Evolutionary conservation across 2,329 filamentous ascomycete genomes (phyloP).

Genomic region (Fusarium solani-melongenae): DNA sequence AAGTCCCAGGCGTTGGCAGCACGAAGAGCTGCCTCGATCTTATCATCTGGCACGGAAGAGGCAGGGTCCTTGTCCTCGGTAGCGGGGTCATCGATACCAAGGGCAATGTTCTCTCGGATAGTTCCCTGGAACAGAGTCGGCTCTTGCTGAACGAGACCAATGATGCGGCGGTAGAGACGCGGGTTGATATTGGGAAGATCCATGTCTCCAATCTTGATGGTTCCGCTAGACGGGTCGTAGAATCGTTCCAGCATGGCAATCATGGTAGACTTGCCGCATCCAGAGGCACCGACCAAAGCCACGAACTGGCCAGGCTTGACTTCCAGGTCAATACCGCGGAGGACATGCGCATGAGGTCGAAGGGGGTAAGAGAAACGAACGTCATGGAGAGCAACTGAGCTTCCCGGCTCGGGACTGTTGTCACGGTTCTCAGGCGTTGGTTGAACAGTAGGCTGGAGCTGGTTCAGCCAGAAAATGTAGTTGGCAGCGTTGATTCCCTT

Average conservation of each 20-base stretch:
- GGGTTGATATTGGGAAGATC: constrained; percentile 56
- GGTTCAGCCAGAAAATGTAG: constrained; percentile 61
- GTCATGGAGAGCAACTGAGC: constrained; percentile 59
- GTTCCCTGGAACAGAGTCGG: constrained; percentile 80
- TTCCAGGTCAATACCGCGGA: constrained; percentile 52
- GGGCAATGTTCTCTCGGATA: constrained; percentile 81
- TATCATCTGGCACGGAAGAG: constrained; percentile 36
- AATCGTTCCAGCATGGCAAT: constrained; percentile 63
- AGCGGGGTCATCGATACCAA: constrained; percentile 38
- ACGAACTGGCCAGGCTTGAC: constrained; percentile 61
- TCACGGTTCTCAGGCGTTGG: constrained; percentile 55
- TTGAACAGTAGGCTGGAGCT: constrained; percentile 53
- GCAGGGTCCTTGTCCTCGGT: constrained; percentile 6
- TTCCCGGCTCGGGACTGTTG: constrained; percentile 48
- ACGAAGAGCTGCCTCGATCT: constrained; percentile 58
- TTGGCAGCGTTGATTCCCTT: constrained; percentile 61
- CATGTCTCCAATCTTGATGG: constrained; percentile 58
- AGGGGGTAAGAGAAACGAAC: constrained; percentile 74
- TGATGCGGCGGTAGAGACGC: constrained; percentile 61
- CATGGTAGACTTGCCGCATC: constrained; percentile 71
- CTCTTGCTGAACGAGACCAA: constrained; percentile 69
- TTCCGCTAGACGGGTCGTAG: constrained; percentile 57
- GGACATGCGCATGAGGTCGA: constrained; percentile 52
- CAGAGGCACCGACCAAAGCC: constrained; percentile 64
- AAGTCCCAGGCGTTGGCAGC: constrained; percentile 64